Base-by-base conservation (phyloP, 805 yeast species). In the Cyberlindnera saturnus region DNA sequence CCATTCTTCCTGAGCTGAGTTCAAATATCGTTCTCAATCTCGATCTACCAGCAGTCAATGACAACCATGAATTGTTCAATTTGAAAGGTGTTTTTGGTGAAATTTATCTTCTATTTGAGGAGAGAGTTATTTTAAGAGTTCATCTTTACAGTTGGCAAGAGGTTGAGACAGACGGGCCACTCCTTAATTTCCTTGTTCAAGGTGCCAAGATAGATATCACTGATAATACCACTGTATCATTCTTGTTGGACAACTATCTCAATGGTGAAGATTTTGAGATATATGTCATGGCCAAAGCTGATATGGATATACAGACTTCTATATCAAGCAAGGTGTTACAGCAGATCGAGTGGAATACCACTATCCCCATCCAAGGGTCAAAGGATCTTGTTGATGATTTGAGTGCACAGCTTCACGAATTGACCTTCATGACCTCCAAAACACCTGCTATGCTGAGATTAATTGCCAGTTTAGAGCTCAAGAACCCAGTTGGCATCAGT, bases 401-500 rank as follows among this genome's bases (percentile, higher is more conserved):
- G 4, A 42, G 36, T 4, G 19, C 48, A 5, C 33, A 19, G 3
- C 39, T 54, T 17, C 17, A 44, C 18, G 44, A 50, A 1, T 43
- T 67, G 13, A 30, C 44, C 5, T 55, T 66, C n/a, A 40, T 65
- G 13, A 14, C 34, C 5, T 57, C 60, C 2, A 61, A 75, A 1
- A 48, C 54, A 9, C 32, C 42, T 1, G 44, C 50, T 0, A 49
- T 48, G 2, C 44, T 67, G 13, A 47, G 54, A 5, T 39, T 74
- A 5, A 36, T 60, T 34, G 54, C 64, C 28, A 67, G 61, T 34
- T 29, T 65, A 5, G 60, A 57, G 15, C 30, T 71, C 3, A 31
- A 41, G 11, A 73, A 70, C 47, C 71, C 74, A 1, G 49, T 65
- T 18, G 49, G 49, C 16, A 39, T 53, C 8, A 54, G 62, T 1